A percentile compares a stretch with the other conserved stretches of the same genome.
phyloP scores from a whole-genome alignment of 1,139 yeast species.

The Komagataea norvegica region DNA sequence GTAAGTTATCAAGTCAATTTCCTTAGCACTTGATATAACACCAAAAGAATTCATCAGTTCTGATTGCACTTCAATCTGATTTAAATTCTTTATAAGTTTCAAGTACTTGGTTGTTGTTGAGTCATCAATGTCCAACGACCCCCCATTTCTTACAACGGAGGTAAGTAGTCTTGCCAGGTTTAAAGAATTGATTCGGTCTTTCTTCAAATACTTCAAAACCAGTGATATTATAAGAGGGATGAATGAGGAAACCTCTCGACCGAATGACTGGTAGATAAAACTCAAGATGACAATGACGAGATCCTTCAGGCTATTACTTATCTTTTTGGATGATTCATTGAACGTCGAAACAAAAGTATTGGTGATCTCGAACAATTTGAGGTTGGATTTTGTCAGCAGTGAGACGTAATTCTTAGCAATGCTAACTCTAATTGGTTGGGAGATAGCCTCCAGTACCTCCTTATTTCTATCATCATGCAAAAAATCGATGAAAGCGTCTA shows the following conservation, averaged over 20 bases:
- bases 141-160: slow-evolving; percentile 22
- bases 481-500: slow-evolving; percentile 18
- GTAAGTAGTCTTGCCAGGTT: slow-evolving; percentile 19
- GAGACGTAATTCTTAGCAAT: slow-evolving; percentile 24
- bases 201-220: slow-evolving; percentile 31
- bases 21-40: slow-evolving; percentile 24
- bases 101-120: slow-evolving; percentile 14
- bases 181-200: slow-evolving; percentile 18
- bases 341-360: slow-evolving; percentile 23
- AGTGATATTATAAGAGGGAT: slow-evolving; percentile 28
- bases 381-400: slow-evolving; percentile 17
- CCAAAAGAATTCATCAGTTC: slow-evolving; percentile 25
- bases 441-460: slow-evolving; percentile 10
- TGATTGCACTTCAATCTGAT: slow-evolving; percentile 27
- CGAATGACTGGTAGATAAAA: slow-evolving; percentile 29
- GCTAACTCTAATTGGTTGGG: slow-evolving; percentile 17
- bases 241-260: slow-evolving; percentile 30
- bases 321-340: slow-evolving; percentile 12
- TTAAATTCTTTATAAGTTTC: slow-evolving; percentile 26
- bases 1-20: slow-evolving; percentile 15
- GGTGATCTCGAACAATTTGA: slow-evolving; percentile 23
- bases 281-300: slow-evolving; percentile 18
- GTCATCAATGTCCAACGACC: slow-evolving; percentile 19
- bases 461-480: slow-evolving; percentile 22
- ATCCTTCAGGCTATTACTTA: slow-evolving; percentile 11